Conservation (phyloP, 202 grass and related monocot species). For the Brachypodium distachyon region DNA sequence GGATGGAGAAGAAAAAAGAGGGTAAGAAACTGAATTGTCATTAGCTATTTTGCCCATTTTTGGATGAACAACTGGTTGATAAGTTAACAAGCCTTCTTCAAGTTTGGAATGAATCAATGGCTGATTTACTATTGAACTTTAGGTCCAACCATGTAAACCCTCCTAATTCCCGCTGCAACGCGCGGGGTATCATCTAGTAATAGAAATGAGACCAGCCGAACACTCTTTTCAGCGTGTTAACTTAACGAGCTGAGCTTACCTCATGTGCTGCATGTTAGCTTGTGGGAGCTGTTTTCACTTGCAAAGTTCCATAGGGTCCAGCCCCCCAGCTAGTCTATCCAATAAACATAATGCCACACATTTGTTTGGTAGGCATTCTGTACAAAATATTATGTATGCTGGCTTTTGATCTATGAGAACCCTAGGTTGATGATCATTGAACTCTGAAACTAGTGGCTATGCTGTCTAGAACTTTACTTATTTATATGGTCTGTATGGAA, state of each 20-base stretch:
- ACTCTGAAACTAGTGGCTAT: background rate
- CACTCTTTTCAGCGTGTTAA: too few species aligned
- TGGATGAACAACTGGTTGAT: too few species aligned
- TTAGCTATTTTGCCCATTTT: too few species aligned
- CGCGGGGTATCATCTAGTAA: too few species aligned
- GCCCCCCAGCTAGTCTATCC: background rate
- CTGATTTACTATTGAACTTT: too few species aligned
- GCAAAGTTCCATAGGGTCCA: background rate
- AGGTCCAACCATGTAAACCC: too few species aligned
- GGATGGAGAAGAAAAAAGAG: too few species aligned
- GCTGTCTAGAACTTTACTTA: background rate
- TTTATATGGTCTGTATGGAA: background rate
- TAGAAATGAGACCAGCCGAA: too few species aligned
- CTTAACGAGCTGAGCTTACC: background rate
- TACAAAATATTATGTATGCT: background rate
- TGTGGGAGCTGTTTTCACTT: background rate
- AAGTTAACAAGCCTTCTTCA: too few species aligned
- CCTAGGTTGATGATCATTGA: background rate
- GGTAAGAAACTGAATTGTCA: too few species aligned
- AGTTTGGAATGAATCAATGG: too few species aligned
- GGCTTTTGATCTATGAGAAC: background rate
- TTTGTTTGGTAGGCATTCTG: background rate
- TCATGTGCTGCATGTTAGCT: background rate
- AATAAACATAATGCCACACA: background rate
- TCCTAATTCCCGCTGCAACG: too few species aligned